A percentile compares a stretch with the other conserved stretches of the same genome.
Evolutionary conservation across 1,139 yeast species (phyloP).

Genomic region (Saccharomyces hybrid): DNA sequence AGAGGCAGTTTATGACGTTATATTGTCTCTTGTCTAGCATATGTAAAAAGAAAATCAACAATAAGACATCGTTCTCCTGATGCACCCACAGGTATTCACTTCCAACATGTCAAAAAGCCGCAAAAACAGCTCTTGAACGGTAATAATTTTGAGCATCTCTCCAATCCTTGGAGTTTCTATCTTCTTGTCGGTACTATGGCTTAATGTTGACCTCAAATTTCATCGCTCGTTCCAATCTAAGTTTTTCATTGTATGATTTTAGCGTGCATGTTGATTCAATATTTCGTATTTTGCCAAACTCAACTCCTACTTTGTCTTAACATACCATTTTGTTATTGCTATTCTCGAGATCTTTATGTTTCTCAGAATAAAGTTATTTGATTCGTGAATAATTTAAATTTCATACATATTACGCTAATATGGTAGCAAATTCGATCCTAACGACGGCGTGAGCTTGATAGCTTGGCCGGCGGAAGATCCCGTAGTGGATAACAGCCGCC

Average conservation of each 20-base stretch:
- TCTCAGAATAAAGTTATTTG: not conserved
- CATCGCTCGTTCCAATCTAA: not conserved
- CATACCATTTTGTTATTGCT: conserved; percentile 31
- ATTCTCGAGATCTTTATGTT: conserved; percentile 16
- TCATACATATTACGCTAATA: not conserved
- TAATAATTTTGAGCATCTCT: too few relatives aligned
- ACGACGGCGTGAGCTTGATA: not conserved
- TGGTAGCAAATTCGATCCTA: not conserved
- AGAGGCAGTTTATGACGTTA: not conserved
- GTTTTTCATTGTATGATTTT: not conserved
- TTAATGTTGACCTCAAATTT: not conserved
- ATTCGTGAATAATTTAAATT: not conserved
- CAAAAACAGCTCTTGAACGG: not conserved
- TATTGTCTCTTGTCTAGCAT: not conserved
- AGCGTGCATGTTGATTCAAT: not conserved
- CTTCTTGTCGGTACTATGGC: not conserved
- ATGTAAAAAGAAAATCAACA: not conserved
- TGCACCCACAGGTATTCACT: not conserved
- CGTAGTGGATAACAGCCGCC: not conserved
- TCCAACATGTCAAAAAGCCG: not conserved
- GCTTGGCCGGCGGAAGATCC: not conserved
- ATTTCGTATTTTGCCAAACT: not conserved
- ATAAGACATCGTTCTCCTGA: not conserved
- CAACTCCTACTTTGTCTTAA: conserved; percentile 6
- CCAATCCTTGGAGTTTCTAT: not conserved